phyloP scores from a whole-genome alignment of 129 eudicot species.

The Tagetes patula region DNA sequence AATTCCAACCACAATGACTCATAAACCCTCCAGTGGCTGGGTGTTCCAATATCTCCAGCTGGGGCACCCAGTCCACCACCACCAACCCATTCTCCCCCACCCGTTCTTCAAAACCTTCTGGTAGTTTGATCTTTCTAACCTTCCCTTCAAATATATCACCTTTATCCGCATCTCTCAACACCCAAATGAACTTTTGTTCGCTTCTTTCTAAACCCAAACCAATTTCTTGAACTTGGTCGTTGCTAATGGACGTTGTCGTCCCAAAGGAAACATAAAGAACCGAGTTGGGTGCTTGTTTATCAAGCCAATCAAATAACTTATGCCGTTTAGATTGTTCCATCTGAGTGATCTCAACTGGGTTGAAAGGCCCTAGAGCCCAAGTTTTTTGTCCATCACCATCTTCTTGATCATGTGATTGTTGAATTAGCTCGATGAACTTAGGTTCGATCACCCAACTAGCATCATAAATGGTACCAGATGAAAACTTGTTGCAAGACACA shows the following conservation, averaged over 20 bases:
- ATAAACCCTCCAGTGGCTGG: slow-evolving; percentile 1
- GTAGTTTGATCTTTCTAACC: slow-evolving; percentile 28
- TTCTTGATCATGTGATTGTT: slow-evolving; percentile 19
- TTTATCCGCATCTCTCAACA: slow-evolving; percentile 43
- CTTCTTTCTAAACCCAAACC: slow-evolving; percentile 54
- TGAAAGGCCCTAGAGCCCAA: slow-evolving; percentile 57
- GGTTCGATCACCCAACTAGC: slow-evolving; percentile 39
- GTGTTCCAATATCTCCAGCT: slow-evolving; percentile 39
- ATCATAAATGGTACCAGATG: slow-evolving; percentile 37
- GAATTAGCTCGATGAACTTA: slow-evolving; percentile 33
- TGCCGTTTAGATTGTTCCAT: slow-evolving; percentile 13
- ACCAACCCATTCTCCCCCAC: slow-evolving; percentile 38
- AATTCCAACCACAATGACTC: slow-evolving; percentile 59
- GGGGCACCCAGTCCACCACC: slow-evolving; percentile 49
- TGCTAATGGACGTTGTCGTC: slow-evolving; percentile 44
- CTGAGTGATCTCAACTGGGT: slow-evolving; percentile 22
- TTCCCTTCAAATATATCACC: not conserved
- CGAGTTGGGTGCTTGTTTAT: slow-evolving; percentile 38
- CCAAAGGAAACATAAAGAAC: slow-evolving; percentile 54
- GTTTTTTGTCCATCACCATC: slow-evolving; percentile 3
- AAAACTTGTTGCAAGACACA: slow-evolving; percentile 3
- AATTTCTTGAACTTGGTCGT: slow-evolving; percentile 48
- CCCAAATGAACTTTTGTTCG: slow-evolving; percentile 51
- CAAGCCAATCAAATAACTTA: slow-evolving; percentile 45
- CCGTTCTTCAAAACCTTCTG: slow-evolving; percentile 37